Evolutionary conservation across 208 protist genomes (phyloP).

Genomic region (Angomonas deanei): DNA sequence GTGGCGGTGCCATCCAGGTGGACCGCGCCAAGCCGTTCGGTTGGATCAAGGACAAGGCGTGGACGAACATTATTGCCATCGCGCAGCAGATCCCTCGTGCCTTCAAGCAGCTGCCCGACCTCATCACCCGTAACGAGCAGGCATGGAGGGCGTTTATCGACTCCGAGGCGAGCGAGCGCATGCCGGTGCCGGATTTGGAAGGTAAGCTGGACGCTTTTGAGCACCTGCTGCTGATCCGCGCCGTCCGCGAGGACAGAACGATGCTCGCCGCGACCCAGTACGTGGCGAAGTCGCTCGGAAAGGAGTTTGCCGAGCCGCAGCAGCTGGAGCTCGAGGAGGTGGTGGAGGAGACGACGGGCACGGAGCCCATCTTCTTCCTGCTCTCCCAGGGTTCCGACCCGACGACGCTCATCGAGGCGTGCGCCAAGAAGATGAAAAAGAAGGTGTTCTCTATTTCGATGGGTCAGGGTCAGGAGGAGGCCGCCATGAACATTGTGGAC

Average conservation of each 20-base stretch:
- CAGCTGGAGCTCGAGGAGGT: slow-evolving; percentile 87
- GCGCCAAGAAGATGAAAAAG: slow-evolving; percentile 94
- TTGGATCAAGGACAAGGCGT: slow-evolving; percentile 95
- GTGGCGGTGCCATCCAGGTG: slow-evolving; percentile 90
- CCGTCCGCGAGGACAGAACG: slow-evolving; percentile 93
- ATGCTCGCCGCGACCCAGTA: slow-evolving; percentile 93
- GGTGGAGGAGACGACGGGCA: slow-evolving; percentile 82
- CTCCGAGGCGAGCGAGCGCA: slow-evolving; percentile 89
- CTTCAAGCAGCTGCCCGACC: slow-evolving; percentile 94
- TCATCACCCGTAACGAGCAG: slow-evolving; percentile 90
- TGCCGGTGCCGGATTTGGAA: slow-evolving; percentile 88
- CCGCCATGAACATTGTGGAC: slow-evolving; percentile 89
- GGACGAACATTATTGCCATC: slow-evolving; percentile 94
- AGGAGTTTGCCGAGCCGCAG: slow-evolving; percentile 89
- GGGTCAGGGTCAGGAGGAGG: slow-evolving; percentile 97
- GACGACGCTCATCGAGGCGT: slow-evolving; percentile 91
- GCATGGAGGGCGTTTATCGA: slow-evolving; percentile 95
- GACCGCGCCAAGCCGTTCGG: slow-evolving; percentile 90
- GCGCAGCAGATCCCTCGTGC: slow-evolving; percentile 75
- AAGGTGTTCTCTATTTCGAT: slow-evolving; percentile 96
- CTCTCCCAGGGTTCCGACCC: slow-evolving; percentile 97
- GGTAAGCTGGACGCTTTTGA: slow-evolving; percentile 92
- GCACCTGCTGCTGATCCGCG: slow-evolving; percentile 93
- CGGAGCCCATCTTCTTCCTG: slow-evolving; percentile 94
- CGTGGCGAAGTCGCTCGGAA: slow-evolving; percentile 89